phyloP scores from a whole-genome alignment of 2,329 filamentous ascomycete genomes.

The Emydomyces testavorans region DNA sequence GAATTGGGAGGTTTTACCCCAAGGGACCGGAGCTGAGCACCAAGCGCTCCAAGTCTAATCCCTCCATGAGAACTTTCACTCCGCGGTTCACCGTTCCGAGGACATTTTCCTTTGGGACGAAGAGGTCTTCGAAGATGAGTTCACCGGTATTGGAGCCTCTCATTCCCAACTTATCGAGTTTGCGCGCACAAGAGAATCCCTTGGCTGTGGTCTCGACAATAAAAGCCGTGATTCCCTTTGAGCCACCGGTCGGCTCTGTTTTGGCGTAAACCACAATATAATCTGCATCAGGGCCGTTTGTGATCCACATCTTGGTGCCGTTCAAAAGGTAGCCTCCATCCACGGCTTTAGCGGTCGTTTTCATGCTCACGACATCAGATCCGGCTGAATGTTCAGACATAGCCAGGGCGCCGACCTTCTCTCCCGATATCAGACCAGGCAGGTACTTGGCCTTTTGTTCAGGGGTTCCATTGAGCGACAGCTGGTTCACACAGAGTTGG shows the following conservation, averaged over 20 bases:
- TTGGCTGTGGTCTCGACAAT: slow-evolving; percentile 58
- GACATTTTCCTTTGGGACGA: slow-evolving; percentile 71
- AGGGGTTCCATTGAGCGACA: slow-evolving; percentile 72
- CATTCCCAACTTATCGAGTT: slow-evolving; percentile 98
- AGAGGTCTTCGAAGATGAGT: slow-evolving; percentile 79
- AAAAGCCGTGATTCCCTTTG: slow-evolving; percentile 91
- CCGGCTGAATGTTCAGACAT: slow-evolving; percentile 92
- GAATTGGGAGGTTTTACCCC: slow-evolving; percentile 39
- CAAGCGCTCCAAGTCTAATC: slow-evolving; percentile 82
- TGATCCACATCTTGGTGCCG: slow-evolving; percentile 99
- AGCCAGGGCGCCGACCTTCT: slow-evolving; percentile 72
- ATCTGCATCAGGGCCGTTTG: slow-evolving; percentile 91
- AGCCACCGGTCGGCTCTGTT: slow-evolving; percentile 65
- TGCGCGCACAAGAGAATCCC: slow-evolving; percentile 77
- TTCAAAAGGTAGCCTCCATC: slow-evolving; percentile 79
- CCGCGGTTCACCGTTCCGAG: slow-evolving; percentile 71
- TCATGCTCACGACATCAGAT: slow-evolving; percentile 92
- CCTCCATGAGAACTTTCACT: slow-evolving; percentile 88
- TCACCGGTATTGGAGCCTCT: slow-evolving; percentile 93
- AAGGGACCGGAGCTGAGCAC: slow-evolving; percentile 84
- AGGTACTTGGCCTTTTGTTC: slow-evolving; percentile 74
- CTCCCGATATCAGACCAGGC: slow-evolving; percentile 67
- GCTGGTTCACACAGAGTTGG: slow-evolving; percentile 91
- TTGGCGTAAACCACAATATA: slow-evolving; percentile 94
- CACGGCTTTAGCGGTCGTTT: slow-evolving; percentile 65